Evolutionary conservation across 2,329 filamentous ascomycete genomes (phyloP), one percentile per base, ranked within the genome.

Genomic region (Penicillium sp.): DNA sequence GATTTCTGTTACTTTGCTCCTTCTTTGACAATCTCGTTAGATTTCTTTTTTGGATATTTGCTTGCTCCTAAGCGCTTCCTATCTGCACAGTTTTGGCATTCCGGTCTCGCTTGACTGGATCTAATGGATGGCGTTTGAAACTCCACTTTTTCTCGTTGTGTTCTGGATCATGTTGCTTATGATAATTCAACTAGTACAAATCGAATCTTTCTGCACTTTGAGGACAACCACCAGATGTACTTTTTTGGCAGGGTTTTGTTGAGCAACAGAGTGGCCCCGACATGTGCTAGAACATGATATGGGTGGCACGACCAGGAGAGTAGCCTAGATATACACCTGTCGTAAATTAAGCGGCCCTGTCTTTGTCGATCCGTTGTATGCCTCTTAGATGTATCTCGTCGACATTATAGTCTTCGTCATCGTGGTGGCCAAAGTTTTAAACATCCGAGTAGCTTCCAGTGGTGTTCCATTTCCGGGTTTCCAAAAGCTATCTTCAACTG

Each of bases 291-390:
- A 38, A 75, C 60, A 40, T 75, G 74, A 71, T 61, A 42, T 76
- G 73, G 8, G 69, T 74, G 4, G 74, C 61, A 14, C 73, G 71
- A 35, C 79, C 74, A 33, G 65, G 58, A 65, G 82, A 82, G 67
- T 82, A 78, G 14, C 80, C 80, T 1, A 79, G 80, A 67, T 81
- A 79, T 22, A 79, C 28, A 4, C 19, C 19, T 22, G 76, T 73
- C 28, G 75, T 70, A 65, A 82, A 81, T 46, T 73, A 69, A 1
- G 74, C 76, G 0, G 80, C 75, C 13, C 80, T 80, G 16, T 80
- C 73, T 4, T 64, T 46, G 58, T 82, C 75, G 4, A 75, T 79
- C 57, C 73, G 57, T 59, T 80, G 78, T 53, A 82, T 72, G n/a
- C 79, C 80, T 40, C 80, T 78, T 6, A 81, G 65, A 62, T 75